phyloP scores from a whole-genome alignment of 257 asterid species.

The Ligustrum vulgare region DNA sequence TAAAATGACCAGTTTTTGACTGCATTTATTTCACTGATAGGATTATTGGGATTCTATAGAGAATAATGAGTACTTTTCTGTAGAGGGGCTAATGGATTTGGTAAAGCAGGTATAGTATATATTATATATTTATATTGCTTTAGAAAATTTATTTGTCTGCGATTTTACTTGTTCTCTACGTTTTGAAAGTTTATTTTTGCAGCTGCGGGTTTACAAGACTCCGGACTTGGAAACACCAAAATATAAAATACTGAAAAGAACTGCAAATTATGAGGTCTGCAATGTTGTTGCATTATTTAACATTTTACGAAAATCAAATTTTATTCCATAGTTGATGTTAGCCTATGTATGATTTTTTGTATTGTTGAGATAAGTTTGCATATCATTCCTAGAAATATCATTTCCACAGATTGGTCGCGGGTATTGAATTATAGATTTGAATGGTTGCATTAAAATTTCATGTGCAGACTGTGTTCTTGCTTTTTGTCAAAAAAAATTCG shows the following conservation, averaged over 20 bases:
- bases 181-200: conserved; percentile 24
- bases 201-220: conserved; percentile 78
- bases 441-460: background rate
- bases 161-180: background rate
- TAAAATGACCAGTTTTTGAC: conserved; percentile 11
- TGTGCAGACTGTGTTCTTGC: too few relatives aligned
- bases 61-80: conserved; percentile 72
- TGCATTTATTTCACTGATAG: conserved; percentile 30
- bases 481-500: too few relatives aligned
- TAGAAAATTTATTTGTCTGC: background rate
- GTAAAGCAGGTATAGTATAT: conserved; percentile 42
- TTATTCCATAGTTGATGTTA: background rate
- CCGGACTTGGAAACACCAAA: conserved; percentile 78
- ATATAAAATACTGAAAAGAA: conserved; percentile 71
- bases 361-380: background rate
- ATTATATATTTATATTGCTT: too few relatives aligned
- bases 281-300: background rate
- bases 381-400: background rate
- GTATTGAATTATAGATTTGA: background rate
- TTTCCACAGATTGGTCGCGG: background rate
- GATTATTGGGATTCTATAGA: conserved; percentile 91
- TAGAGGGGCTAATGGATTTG: conserved; percentile 72
- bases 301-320: background rate
- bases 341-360: background rate
- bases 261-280: conserved; percentile 74